Evolutionary conservation across 495 filamentous ascomycete species (phyloP).

Genomic region (Penicillium pancosmium): DNA sequence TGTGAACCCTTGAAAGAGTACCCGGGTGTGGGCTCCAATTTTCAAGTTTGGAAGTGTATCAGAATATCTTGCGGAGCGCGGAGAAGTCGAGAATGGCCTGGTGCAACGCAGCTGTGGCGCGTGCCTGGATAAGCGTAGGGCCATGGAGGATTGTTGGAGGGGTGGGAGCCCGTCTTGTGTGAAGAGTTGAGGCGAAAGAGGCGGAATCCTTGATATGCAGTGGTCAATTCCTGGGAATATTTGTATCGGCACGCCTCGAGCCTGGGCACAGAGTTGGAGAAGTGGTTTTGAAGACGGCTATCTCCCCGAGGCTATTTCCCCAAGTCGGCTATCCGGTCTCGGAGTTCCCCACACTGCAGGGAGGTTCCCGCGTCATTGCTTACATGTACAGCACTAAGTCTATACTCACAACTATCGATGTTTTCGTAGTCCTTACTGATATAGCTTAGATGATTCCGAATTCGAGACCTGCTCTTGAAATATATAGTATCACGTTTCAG

Average conservation of each 20-base stretch:
- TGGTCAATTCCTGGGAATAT: background rate
- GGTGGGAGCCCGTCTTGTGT: background rate
- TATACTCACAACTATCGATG: background rate
- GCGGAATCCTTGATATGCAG: background rate
- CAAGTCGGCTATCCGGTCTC: constrained; percentile 22
- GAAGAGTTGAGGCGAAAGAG: background rate
- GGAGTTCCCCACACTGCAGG: constrained; percentile 10
- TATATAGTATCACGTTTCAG: too few species aligned
- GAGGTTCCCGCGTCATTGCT: too few species aligned
- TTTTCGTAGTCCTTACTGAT: too few species aligned
- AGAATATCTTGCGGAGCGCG: constrained; percentile 44
- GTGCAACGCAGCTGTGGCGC: constrained; percentile 14
- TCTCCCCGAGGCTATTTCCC: constrained; percentile 5
- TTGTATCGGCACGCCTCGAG: background rate
- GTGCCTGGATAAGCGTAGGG: constrained; percentile 24
- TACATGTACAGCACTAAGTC: background rate
- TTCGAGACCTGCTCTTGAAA: too few species aligned
- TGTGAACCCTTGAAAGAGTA: constrained; percentile 90
- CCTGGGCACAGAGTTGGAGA: background rate
- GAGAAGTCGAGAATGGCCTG: constrained; percentile 46
- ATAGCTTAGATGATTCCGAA: background rate
- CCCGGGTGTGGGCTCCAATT: constrained; percentile 75
- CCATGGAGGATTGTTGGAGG: constrained; percentile 12
- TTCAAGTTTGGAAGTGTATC: constrained; percentile 76
- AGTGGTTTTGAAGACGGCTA: constrained; percentile 12